Evolutionary conservation across 768 basidiomycete genomes (phyloP).

Genomic region (Lactarius sp.): DNA sequence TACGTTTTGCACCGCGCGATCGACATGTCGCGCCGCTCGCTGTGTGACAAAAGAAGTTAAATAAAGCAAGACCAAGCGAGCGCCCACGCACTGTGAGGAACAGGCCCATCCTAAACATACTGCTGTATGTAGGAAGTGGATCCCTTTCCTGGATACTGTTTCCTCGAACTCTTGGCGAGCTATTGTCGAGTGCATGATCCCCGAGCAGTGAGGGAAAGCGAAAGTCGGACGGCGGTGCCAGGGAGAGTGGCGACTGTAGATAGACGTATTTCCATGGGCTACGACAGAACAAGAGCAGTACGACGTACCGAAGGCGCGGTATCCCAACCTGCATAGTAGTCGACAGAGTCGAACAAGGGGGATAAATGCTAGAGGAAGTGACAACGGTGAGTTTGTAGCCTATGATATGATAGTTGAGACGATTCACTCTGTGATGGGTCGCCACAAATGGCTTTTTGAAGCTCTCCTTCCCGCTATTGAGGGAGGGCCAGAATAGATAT

Average conservation of each 20-base stretch:
- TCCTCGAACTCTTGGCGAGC: background rate
- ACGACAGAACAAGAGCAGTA: background rate
- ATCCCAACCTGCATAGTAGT: conserved; percentile 12
- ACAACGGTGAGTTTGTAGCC: conserved; percentile 1
- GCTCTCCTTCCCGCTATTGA: conserved; percentile 1
- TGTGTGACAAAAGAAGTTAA: background rate
- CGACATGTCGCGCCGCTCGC: conserved; percentile 13
- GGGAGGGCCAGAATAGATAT: conserved; percentile 23
- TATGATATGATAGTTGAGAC: background rate
- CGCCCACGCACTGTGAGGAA: conserved; percentile 12
- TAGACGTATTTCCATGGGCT: background rate
- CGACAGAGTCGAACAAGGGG: background rate
- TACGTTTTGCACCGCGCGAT: conserved; percentile 16
- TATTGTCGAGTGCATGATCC: background rate
- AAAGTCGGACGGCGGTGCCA: background rate
- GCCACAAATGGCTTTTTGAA: background rate
- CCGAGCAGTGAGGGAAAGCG: background rate
- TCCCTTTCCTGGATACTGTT: background rate
- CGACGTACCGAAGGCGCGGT: conserved; percentile 9
- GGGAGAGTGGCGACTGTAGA: conserved; percentile 8
- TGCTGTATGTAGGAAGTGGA: conserved; percentile 9
- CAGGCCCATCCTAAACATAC: conserved; percentile 22
- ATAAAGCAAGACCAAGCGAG: background rate
- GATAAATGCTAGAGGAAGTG: background rate
- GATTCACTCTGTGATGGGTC: conserved; percentile 5